Base-by-base conservation (phyloP, 2,329 filamentous ascomycete species). In the Penicillium digitatum region DNA sequence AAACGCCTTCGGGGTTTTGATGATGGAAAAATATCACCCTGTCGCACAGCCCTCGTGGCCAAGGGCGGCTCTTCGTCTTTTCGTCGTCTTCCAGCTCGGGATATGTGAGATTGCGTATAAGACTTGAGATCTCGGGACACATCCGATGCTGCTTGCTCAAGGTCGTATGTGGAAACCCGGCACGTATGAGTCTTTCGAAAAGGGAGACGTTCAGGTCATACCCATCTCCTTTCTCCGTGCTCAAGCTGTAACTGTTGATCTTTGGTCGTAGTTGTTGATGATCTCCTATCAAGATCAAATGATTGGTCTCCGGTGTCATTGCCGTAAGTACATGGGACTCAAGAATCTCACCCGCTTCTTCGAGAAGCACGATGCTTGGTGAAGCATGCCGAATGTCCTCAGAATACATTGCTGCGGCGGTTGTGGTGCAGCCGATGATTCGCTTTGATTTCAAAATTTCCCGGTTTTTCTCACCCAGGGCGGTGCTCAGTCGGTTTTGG, bases 311-410 rank as follows among this genome's bases (percentile, higher is more conserved):
- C 0, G 79, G 67, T 0, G 77, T 74, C 53, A 90, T 62, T 0
- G 87, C 81, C 0, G 87, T 81, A 0, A 90, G 69, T 1, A 87
- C 76, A 60, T 90, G 87, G 1, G 79, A 78, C 66, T 90, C 87
- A 0, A 89, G 74, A 3, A 90, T 87, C 59, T 90, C 87, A 1
- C 86, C 87, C 0, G 87, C 87, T 68, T 90, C 87, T 66, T 90
- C 87, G 0, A 89, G 81, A 0, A 91, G 65, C 1, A 89, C 69
- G 3, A 88, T 75, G 1, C 84, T 82, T 0, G 86, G 84, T 0
- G 72, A 68, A 0, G 80, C 81, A 0, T 77, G 73, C 5, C 77
- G 77, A 9, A 90, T 77, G 1, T 81, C 74, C 0, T 78, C 70
- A 0, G 77, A 71, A 48, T 87, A 81, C 70, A 79, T 89, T 0